Evolutionary conservation across 345 rosid genomes (phyloP), one percentile per base, ranked within the genome.

Genomic region (Orychophragmus violaceus): DNA sequence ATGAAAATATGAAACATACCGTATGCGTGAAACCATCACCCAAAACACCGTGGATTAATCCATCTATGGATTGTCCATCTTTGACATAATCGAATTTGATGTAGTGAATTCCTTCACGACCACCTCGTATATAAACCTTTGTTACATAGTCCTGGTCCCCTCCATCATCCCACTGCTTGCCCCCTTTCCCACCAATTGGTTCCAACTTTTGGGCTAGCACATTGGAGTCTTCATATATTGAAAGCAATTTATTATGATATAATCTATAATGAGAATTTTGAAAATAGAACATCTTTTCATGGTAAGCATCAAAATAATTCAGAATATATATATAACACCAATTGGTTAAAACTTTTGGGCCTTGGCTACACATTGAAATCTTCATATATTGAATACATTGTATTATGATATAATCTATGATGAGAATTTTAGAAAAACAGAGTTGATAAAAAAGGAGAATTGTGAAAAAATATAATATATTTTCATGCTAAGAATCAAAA

Each of bases 121-220:
- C 70, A 52, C 70, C 52, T 53, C 62, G 39, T 11, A 66, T 41
- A 53, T 52, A 41, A 16, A 66, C 53, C n/a, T 66, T 66, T 54
- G 61, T 14, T 37, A 66, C 52, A 27, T 9, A 13, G 10, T 53
- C 52, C 16, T 66, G n/a, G 19, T 52, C 29, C 0, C 41, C 28
- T 17, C 62, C 70, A 66, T 66, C 70, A 53, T 66, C 70, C 70
- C 70, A 66, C 5, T 12, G 13, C 6, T 37, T 54, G 6, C 62
- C 62, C 14, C 53, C 70, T 2, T 66, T 66, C n/a, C 70, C 53
- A 39, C 70, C 70, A 14, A 24, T 39, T 11, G 70, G 30, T 53
- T 50, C 59, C 33, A 64, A 9, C 50, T 49, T 64, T 50, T 64
- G 49, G 17, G 59, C 48, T 24, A 64, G 13, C 13, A 37, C 60